These are phyloP conservation scores for Limtongia smithiae DNA, from an alignment of 805 yeast species.

Conservation along the genomic window DNA sequence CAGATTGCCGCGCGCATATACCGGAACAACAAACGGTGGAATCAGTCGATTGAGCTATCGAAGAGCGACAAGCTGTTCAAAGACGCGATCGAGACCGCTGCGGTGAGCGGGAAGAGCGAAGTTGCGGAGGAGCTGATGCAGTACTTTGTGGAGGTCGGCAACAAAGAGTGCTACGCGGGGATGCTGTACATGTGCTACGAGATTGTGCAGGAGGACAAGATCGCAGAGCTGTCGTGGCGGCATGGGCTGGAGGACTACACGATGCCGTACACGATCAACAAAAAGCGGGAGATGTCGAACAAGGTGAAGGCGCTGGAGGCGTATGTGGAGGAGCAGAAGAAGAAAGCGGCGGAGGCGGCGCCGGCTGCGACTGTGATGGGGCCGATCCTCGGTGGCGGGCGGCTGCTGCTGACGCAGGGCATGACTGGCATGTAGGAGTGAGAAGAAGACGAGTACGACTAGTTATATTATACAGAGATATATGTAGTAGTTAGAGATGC, in stretches of 20 bases:
- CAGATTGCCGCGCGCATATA: conserved; percentile 92
- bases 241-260: conserved; percentile 77
- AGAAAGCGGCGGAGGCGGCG: conserved; percentile 49
- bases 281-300: conserved; percentile 73
- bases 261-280: conserved; percentile 86
- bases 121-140: conserved; percentile 84
- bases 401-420: conserved; percentile 29
- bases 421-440: conserved; percentile 14
- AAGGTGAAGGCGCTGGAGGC: conserved; percentile 60
- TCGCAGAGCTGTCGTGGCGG: conserved; percentile 87
- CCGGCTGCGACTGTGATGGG: conserved; percentile 44
- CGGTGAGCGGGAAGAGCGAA: conserved; percentile 70
- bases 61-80: conserved; percentile 93
- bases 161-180: conserved; percentile 91
- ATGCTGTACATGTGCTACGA: conserved; percentile 82
- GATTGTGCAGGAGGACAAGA: conserved; percentile 73
- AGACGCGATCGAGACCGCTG: conserved; percentile 89
- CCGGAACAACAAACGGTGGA: conserved; percentile 91
- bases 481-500: too few relatives aligned
- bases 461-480: too few relatives aligned
- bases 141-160: conserved; percentile 95
- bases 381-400: conserved; percentile 25
- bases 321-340: conserved; percentile 69
- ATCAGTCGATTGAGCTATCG: conserved; percentile 79
- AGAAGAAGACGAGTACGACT: not conserved